These are phyloP conservation scores for Diaporthe citrichinensis DNA, from an alignment of 2,329 filamentous ascomycete species.

Conservation along the genomic window DNA sequence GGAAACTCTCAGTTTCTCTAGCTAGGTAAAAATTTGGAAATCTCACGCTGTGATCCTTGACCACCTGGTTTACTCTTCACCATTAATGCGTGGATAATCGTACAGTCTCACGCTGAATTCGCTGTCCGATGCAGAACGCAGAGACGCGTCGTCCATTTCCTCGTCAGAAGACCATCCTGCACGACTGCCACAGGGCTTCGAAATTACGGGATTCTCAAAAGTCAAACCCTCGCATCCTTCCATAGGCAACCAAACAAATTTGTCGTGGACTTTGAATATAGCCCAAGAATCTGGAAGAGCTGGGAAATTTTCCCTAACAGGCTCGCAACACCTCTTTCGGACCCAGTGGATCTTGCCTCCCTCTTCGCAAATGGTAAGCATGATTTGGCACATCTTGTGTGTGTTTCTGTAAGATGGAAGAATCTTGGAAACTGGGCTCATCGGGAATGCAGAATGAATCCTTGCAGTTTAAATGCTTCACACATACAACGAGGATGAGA, in stretches of 20 bases:
- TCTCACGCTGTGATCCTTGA: background rate
- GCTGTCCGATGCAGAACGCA: background rate
- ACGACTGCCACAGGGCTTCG: slow-evolving; percentile 1
- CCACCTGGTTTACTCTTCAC: background rate
- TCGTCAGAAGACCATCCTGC: slow-evolving; percentile 23
- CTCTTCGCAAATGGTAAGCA: slow-evolving; percentile 19
- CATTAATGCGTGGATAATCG: background rate
- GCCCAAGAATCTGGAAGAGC: background rate
- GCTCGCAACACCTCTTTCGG: slow-evolving; percentile 8
- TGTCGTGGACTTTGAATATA: background rate
- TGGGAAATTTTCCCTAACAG: background rate
- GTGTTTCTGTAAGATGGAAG: background rate
- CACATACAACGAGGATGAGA: background rate
- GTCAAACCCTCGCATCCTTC: slow-evolving; percentile 8
- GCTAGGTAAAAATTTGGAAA: background rate
- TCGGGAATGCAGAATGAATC: background rate
- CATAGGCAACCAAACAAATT: slow-evolving; percentile 25
- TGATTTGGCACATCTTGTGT: slow-evolving; percentile 26
- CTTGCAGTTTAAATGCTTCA: background rate
- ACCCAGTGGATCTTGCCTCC: slow-evolving; percentile 21
- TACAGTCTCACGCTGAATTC: background rate
- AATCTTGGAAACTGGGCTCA: background rate
- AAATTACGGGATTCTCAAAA: slow-evolving; percentile 13
- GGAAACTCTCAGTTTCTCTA: background rate
- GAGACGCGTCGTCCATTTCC: background rate